phyloP scores from a whole-genome alignment of 192 early-diverging fungal genomes.

The Phycomyces blakesleeanus region DNA sequence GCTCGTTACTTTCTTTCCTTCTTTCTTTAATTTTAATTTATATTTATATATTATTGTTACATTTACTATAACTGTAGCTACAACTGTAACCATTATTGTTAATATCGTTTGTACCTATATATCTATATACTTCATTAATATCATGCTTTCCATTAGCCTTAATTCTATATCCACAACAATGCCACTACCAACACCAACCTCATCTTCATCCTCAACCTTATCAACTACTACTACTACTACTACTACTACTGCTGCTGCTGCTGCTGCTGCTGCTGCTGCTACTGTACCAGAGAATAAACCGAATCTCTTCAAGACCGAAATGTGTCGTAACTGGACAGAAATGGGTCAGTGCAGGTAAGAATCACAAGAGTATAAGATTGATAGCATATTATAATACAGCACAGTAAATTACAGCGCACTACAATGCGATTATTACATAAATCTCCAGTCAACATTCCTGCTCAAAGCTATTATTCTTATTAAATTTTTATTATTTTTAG shows the following conservation, averaged over 20 bases:
- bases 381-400: too few species aligned
- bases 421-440: too few species aligned
- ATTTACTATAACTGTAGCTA: too few species aligned
- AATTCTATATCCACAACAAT: not conserved
- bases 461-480: too few species aligned
- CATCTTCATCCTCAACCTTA: not conserved
- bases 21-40: constrained; percentile 5
- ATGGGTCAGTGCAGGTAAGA: constrained; percentile 44
- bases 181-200: not conserved
- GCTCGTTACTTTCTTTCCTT: not conserved
- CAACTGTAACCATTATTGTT: not conserved
- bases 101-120: constrained; percentile 7
- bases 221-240: not conserved
- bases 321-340: constrained; percentile 48
- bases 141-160: too few species aligned
- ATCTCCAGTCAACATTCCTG: too few species aligned
- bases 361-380: not conserved
- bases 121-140: not conserved
- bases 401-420: too few species aligned
- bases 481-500: constrained; percentile 33
- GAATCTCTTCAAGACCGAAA: constrained; percentile 44
- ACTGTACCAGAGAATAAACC: constrained; percentile 6
- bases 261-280: too few species aligned
- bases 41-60: too few species aligned
- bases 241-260: too few species aligned